A percentile compares a stretch with the other conserved stretches of the same genome.
Conservation (phyloP, 129 eudicot genomes). For the Mikania micrantha region DNA sequence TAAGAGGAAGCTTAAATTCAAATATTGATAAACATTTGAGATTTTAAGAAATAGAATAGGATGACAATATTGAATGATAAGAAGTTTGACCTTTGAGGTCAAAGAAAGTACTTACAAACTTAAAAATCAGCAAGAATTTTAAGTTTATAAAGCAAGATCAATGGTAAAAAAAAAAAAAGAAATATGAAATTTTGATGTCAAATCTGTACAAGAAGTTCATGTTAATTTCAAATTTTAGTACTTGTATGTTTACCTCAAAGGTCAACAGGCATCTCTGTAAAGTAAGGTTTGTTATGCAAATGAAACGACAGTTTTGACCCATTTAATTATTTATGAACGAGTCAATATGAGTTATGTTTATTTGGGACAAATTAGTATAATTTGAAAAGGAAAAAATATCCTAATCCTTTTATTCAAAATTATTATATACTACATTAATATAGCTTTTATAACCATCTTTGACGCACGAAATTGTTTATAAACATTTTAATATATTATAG, state of each 20-base stretch:
- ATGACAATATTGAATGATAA: not conserved
- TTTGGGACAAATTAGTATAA: not conserved
- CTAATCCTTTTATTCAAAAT: no score
- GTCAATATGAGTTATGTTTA: not conserved
- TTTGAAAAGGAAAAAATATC: not conserved
- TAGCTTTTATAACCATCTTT: no score
- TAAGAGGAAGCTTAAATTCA: not conserved
- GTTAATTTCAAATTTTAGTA: not conserved
- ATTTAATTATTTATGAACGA: not conserved
- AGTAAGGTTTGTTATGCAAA: not conserved
- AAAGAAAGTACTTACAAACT: not conserved
- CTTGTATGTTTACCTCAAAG: not conserved
- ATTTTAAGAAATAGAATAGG: not conserved
- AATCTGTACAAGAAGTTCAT: not conserved
- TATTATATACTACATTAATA: no score
- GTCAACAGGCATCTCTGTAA: not conserved
- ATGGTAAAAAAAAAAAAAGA: not conserved
- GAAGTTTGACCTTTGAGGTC: conserved; percentile 17
- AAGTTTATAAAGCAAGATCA: not conserved
- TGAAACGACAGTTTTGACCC: not conserved
- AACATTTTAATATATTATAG: no score
- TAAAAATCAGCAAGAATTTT: not conserved
- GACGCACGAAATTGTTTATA: no score
- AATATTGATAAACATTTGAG: not conserved
- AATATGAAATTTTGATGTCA: not conserved